phyloP scores from a whole-genome alignment of 176 grass and related monocot species.

The Dendrocalamus sinicus region DNA sequence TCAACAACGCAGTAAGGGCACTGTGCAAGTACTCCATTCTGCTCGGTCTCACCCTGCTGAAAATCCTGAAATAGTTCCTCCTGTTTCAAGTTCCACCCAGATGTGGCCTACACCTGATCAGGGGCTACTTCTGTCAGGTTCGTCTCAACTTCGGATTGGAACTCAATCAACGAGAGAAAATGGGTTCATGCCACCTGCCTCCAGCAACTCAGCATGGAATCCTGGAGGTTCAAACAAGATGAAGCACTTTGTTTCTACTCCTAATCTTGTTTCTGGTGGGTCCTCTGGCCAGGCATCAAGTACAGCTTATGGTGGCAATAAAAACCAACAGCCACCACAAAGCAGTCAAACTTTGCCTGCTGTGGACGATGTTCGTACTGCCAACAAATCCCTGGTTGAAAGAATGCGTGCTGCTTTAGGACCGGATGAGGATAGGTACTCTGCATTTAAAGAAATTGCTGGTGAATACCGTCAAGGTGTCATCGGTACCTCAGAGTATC shows the following conservation, averaged over 20 bases:
- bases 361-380: conserved; percentile 57
- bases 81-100: conserved; percentile 43
- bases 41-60: conserved; percentile 49
- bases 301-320: conserved; percentile 41
- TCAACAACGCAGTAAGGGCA: conserved; percentile 64
- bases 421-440: conserved; percentile 74
- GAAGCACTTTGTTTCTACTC: conserved; percentile 64
- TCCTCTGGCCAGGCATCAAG: conserved; percentile 53
- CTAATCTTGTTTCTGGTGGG: conserved; percentile 55
- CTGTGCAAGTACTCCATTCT: conserved; percentile 62
- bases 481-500: conserved; percentile 78
- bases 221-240: conserved; percentile 52
- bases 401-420: conserved; percentile 71
- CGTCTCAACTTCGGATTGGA: conserved; percentile 48
- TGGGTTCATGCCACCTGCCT: conserved; percentile 39
- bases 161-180: conserved; percentile 47
- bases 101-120: conserved; percentile 53
- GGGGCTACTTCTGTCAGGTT: conserved; percentile 39
- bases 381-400: conserved; percentile 80
- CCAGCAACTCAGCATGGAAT: conserved; percentile 53
- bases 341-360: conserved; percentile 39
- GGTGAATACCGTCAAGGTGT: conserved; percentile 74
- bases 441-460: conserved; percentile 84
- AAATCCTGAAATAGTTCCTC: conserved; percentile 48
- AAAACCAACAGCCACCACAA: conserved; percentile 31